Conservation (phyloP, 208 protist genomes). For the Trypanosoma avium region DNA sequence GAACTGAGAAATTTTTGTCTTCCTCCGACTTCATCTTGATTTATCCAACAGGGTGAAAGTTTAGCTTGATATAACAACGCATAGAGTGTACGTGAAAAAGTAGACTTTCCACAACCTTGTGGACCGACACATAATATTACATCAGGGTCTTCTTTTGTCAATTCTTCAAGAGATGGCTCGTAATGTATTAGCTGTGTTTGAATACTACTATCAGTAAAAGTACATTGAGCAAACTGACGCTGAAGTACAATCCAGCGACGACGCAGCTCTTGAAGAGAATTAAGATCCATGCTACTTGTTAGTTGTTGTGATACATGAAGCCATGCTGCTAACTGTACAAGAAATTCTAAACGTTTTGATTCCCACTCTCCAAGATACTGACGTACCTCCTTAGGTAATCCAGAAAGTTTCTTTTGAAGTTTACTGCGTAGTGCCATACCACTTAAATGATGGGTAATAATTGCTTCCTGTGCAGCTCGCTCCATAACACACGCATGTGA, state of each 20-base stretch:
- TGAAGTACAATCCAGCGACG: conserved; percentile 68
- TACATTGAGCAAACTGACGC: conserved; percentile 29
- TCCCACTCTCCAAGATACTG: conserved; percentile 53
- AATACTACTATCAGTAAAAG: not conserved
- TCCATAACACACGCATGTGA: conserved; percentile 58
- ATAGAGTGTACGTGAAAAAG: conserved; percentile 61
- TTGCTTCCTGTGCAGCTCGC: conserved; percentile 68
- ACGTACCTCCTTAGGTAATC: conserved; percentile 44
- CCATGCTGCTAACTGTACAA: conserved; percentile 66
- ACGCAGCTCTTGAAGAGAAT: conserved; percentile 42
- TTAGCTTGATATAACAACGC: conserved; percentile 54
- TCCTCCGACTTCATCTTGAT: conserved; percentile 79
- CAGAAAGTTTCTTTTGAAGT: conserved; percentile 60
- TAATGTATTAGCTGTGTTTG: conserved; percentile 2
- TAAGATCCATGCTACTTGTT: conserved; percentile 43
- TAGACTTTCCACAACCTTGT: conserved; percentile 86
- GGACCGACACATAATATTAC: conserved; percentile 70
- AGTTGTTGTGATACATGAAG: conserved; percentile 62
- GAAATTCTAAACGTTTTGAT: conserved; percentile 42
- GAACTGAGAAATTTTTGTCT: conserved; percentile 48
- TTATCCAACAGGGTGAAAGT: conserved; percentile 66
- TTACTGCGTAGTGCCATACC: conserved; percentile 40
- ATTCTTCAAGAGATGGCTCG: conserved; percentile 3
- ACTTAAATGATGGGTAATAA: conserved; percentile 62
- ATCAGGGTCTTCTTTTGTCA: conserved; percentile 24